These are phyloP conservation scores for Wickerhamomyces chaumierensis DNA, from an alignment of 805 yeast genomes.

Conservation along the genomic window DNA sequence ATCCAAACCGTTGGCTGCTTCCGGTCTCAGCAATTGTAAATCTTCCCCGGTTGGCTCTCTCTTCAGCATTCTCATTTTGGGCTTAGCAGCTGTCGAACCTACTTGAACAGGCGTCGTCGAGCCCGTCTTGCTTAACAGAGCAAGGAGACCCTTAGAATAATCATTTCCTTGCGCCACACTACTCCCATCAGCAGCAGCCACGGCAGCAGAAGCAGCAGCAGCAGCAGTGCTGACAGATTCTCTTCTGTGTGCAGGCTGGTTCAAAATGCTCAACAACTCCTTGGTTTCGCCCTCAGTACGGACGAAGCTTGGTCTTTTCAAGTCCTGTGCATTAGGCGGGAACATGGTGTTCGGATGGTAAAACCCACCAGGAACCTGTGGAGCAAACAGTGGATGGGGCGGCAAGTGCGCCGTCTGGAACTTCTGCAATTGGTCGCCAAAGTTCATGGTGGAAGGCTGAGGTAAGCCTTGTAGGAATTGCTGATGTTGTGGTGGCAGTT, in stretches of 20 bases:
- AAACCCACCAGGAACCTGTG: slow-evolving; percentile 16
- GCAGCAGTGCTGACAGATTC: slow-evolving; percentile 3
- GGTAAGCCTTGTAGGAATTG: not conserved
- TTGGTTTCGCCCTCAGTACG: slow-evolving; percentile 25
- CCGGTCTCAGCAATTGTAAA: slow-evolving; percentile 3
- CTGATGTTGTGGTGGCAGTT: not conserved
- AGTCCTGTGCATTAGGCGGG: slow-evolving; percentile 28
- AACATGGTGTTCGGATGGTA: too few relatives aligned
- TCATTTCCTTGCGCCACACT: slow-evolving; percentile 3
- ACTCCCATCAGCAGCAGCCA: not conserved
- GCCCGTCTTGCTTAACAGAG: slow-evolving; percentile 8
- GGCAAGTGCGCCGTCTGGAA: slow-evolving; percentile 14
- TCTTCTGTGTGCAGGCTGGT: slow-evolving; percentile 15
- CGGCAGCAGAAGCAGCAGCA: slow-evolving; percentile 4
- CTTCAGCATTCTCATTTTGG: not conserved
- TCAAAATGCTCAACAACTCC: slow-evolving; percentile 33
- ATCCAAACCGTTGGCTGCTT: not conserved
- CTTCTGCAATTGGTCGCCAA: not conserved
- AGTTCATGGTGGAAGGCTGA: not conserved
- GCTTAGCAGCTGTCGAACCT: slow-evolving; percentile 1
- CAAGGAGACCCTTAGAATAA: slow-evolving; percentile 12
- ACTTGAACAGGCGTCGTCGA: not conserved
- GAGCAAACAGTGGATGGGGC: slow-evolving; percentile 11
- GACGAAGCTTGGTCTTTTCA: slow-evolving; percentile 26
- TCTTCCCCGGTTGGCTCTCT: slow-evolving; percentile 3